These are phyloP conservation scores for Phaeosphaeriaceae sp. DNA, from an alignment of 2,329 filamentous ascomycete genomes.

Conservation along the genomic window DNA sequence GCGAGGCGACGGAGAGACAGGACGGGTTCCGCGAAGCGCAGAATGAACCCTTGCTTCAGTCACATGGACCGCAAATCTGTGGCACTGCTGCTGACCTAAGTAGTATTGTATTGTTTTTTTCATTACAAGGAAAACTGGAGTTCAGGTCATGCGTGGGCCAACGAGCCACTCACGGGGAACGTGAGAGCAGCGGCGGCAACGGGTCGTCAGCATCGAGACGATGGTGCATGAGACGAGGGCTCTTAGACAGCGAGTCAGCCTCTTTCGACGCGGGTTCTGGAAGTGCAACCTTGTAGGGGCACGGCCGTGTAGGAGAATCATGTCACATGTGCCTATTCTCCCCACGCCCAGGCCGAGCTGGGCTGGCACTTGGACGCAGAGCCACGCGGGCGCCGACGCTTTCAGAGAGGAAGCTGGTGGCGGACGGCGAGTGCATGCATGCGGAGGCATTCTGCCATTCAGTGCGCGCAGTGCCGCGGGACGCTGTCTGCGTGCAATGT, in stretches of 20 bases:
- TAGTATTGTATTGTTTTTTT: too few species aligned
- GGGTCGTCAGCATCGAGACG: slow-evolving; percentile 1
- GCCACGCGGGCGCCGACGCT: slow-evolving; percentile 31
- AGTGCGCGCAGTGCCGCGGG: background rate
- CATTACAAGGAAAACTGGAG: slow-evolving; percentile 23
- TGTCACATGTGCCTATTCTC: slow-evolving; percentile 43
- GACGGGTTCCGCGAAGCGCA: slow-evolving; percentile 20
- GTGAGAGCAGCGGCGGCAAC: background rate
- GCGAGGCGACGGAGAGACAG: slow-evolving; percentile 20
- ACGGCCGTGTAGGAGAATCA: slow-evolving; percentile 22
- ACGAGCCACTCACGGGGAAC: slow-evolving; percentile 16
- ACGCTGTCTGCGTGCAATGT: background rate
- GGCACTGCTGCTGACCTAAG: too few species aligned
- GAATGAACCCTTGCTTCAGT: slow-evolving; percentile 8
- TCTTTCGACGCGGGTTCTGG: slow-evolving; percentile 42
- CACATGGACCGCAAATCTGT: slow-evolving; percentile 23
- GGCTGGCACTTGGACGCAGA: slow-evolving; percentile 16
- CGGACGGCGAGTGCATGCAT: slow-evolving; percentile 17
- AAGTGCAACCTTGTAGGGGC: slow-evolving; percentile 35
- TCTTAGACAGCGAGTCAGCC: slow-evolving; percentile 37
- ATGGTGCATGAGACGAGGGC: slow-evolving; percentile 16
- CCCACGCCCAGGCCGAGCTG: slow-evolving; percentile 41
- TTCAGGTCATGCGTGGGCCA: slow-evolving; percentile 29
- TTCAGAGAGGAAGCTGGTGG: slow-evolving; percentile 17
- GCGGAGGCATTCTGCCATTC: slow-evolving; percentile 2